Base-by-base conservation (phyloP, 2,329 filamentous ascomycete genomes). In the Ophiocordyceps camponoti-floridani region DNA sequence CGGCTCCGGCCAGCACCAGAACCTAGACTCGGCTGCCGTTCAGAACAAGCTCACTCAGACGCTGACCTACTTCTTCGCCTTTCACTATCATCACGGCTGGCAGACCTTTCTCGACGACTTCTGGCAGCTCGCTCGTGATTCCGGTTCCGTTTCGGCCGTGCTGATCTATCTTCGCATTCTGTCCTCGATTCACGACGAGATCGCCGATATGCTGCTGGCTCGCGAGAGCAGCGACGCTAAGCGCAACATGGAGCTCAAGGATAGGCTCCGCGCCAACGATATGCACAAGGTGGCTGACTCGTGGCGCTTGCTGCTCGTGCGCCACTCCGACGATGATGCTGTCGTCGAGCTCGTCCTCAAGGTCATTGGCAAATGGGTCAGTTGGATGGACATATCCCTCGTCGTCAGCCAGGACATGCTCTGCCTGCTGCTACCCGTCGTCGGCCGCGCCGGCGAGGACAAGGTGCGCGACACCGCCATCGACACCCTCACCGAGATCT, bases 11-110 rank as follows among this genome's bases (percentile, higher is more conserved):
- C 62, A 67, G 10, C 70, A 73, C 45, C 71, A 73, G 47, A 68
- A 70, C 47, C 65, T 79, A 50, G 91, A 98, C 59, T 76, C 80
- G 9, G 61, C 77, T 23, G 75, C 76, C 51, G 80, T 98, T 40
- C 89, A 96, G 64, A 98, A 96, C 67, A 98, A 98, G 65, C 77
- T 98, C 52, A 88, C 89, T 41, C 91, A 98, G 65, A 94, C 88
- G 12, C 68, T 98, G 54, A 98, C 91, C 10, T 91, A 86, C 57
- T 78, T 98, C 43, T 98, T 98, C 62, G 82, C 86, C 33, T 77
- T 80, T 12, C 72, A 94, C 45, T 98, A 98, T 62, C 78, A 78
- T 44, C 77, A 82, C 44, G 82, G 83, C 35, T 98, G 91, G 91
- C 75, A 84, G 55, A 77, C 70, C 47, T 96, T 95, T 62, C 79